These are phyloP conservation scores for Vanilla planifolia DNA, from an alignment of 106 monocot species.

Conservation along the genomic window DNA sequence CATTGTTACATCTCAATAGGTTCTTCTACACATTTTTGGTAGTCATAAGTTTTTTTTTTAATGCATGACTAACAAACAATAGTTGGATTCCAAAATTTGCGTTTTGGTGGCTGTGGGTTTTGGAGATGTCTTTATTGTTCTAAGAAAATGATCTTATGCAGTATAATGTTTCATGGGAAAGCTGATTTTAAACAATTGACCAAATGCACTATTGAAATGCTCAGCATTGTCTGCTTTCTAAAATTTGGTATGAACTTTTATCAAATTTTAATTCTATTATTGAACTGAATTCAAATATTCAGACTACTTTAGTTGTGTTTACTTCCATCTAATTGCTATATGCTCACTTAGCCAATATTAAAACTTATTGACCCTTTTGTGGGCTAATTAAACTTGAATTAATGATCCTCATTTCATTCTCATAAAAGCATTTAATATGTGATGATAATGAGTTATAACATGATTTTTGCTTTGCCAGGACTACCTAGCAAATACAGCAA, in stretches of 20 bases:
- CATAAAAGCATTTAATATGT: background rate
- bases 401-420: background rate
- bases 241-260: no score
- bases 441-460: background rate
- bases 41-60: no score
- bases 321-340: background rate
- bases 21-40: background rate
- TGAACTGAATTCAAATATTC: no score
- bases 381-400: no score
- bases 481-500: constrained; percentile 71
- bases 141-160: background rate
- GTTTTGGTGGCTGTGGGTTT: background rate
- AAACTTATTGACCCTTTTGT: no score
- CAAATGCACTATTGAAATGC: background rate
- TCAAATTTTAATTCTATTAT: background rate
- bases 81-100: no score
- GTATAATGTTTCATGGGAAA: background rate
- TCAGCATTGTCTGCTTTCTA: background rate
- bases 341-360: background rate
- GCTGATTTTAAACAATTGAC: background rate
- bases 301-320: background rate
- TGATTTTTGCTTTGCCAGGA: constrained; percentile 44
- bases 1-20: background rate
- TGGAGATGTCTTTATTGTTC: background rate
- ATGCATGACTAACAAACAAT: no score